These are phyloP conservation scores for Hagleromyces aurorensis DNA, from an alignment of 805 yeast genomes.

Conservation along the genomic window DNA sequence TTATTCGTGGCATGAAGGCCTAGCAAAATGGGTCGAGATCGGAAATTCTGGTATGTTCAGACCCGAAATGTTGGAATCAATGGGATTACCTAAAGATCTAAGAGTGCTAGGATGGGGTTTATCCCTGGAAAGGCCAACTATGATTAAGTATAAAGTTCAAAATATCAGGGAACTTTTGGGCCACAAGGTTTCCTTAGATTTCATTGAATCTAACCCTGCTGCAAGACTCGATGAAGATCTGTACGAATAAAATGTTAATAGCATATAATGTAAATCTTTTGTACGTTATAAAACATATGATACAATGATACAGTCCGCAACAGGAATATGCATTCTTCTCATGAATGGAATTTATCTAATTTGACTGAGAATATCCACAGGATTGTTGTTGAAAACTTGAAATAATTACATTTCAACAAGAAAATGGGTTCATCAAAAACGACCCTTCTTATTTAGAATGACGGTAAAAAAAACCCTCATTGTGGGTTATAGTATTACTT, in stretches of 20 bases:
- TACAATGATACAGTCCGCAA: too few relatives aligned
- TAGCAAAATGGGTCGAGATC: conserved; percentile 96
- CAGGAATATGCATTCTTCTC: too few relatives aligned
- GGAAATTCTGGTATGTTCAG: conserved; percentile 99
- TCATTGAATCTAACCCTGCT: conserved; percentile 93
- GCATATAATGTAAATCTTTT: too few relatives aligned
- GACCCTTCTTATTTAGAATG: too few relatives aligned
- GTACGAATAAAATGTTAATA: conserved; percentile 30
- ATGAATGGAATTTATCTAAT: too few relatives aligned
- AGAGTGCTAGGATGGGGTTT: conserved; percentile 97
- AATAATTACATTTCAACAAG: too few relatives aligned
- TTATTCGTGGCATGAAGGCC: conserved; percentile 91
- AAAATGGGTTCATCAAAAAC: too few relatives aligned
- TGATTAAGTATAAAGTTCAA: conserved; percentile 94
- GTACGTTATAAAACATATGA: too few relatives aligned
- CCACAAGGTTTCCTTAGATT: conserved; percentile 90
- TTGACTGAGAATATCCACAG: too few relatives aligned
- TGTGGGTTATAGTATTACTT: too few relatives aligned
- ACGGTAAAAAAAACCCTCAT: too few relatives aligned
- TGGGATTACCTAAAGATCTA: conserved; percentile 94
- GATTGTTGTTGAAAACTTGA: too few relatives aligned
- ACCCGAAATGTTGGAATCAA: conserved; percentile 97
- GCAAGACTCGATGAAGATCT: conserved; percentile 87
- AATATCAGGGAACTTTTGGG: conserved; percentile 96
- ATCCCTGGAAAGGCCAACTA: conserved; percentile 95